Conservation (phyloP, 345 rosid species). For the Hypericum androsaemum region DNA sequence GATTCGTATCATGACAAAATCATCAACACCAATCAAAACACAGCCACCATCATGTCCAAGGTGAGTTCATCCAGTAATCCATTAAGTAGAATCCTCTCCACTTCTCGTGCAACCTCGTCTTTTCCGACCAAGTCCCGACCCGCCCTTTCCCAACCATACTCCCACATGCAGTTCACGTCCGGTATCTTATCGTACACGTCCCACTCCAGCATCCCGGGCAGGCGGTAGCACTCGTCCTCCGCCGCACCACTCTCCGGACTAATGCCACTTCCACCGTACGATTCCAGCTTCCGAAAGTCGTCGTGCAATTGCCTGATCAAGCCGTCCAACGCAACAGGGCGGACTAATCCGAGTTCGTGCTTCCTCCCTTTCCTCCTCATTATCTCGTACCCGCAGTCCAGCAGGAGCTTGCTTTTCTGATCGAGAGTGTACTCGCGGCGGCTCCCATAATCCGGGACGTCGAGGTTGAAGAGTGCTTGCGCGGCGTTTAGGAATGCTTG, state of each 20-base stretch:
- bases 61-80: slow-evolving; percentile 60
- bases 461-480: slow-evolving; percentile 68
- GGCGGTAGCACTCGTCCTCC: slow-evolving; percentile 37
- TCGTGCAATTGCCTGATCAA: slow-evolving; percentile 47
- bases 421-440: slow-evolving; percentile 20
- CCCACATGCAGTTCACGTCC: slow-evolving; percentile 83
- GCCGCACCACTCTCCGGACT: too few species aligned
- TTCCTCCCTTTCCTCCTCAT: slow-evolving; percentile 69
- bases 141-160: slow-evolving; percentile 54
- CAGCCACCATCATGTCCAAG: slow-evolving; percentile 30
- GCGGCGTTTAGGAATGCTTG: slow-evolving; percentile 63
- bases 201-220: slow-evolving; percentile 50
- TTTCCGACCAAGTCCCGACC: slow-evolving; percentile 42
- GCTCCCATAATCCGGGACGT: slow-evolving; percentile 32
- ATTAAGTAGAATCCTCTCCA: slow-evolving; percentile 54
- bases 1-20: too few species aligned
- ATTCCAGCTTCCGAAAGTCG: slow-evolving; percentile 45
- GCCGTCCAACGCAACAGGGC: slow-evolving; percentile 41
- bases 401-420: slow-evolving; percentile 40
- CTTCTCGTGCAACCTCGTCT: slow-evolving; percentile 61
- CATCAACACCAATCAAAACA: slow-evolving; percentile 2
- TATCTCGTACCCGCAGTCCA: slow-evolving; percentile 75
- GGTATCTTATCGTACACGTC: slow-evolving; percentile 48
- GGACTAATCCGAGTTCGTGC: slow-evolving; percentile 47
- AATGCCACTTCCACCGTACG: slow-evolving; percentile 36